Conservation (phyloP, 1,139 yeast species). For the Nakaseomyces delphensis region DNA sequence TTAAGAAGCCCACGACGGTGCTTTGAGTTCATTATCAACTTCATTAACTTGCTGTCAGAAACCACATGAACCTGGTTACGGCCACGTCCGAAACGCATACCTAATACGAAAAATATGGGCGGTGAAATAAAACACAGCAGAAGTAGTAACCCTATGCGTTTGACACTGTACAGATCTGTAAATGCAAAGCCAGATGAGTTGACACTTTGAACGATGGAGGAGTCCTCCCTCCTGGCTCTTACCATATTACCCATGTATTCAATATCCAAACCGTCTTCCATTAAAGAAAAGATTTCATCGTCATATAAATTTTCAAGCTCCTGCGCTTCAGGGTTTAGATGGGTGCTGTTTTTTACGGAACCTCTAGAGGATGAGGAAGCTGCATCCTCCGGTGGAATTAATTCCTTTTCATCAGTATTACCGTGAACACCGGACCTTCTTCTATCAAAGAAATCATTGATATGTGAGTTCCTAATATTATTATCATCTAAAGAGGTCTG, state of each 20-base stretch:
- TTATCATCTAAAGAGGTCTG: not conserved
- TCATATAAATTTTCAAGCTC: not conserved
- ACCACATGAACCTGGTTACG: constrained; percentile 6
- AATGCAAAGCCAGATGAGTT: constrained; percentile 15
- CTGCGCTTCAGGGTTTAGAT: not conserved
- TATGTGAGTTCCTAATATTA: not conserved
- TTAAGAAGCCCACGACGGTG: constrained; percentile 18
- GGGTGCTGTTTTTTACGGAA: not conserved
- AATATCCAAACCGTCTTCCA: constrained; percentile 1
- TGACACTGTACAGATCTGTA: constrained; percentile 17
- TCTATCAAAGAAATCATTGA: not conserved
- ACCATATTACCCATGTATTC: constrained; percentile 4
- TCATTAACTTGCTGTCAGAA: constrained; percentile 18
- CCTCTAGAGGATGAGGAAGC: not conserved
- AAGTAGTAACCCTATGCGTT: constrained; percentile 14
- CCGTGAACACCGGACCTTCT: not conserved
- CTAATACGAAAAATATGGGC: constrained; percentile 23
- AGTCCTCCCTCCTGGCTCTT: constrained; percentile 8
- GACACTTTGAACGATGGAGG: constrained; percentile 16
- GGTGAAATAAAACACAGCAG: constrained; percentile 17
- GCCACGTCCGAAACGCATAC: constrained; percentile 14
- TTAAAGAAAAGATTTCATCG: not conserved
- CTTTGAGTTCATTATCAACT: constrained; percentile 17
- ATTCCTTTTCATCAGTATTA: not conserved
- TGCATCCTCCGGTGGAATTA: not conserved